A percentile compares a stretch with the other conserved stretches of the same genome.
These are phyloP conservation scores for Phaseolus coccineus DNA, from an alignment of 331 rosid species.

Conservation along the genomic window DNA sequence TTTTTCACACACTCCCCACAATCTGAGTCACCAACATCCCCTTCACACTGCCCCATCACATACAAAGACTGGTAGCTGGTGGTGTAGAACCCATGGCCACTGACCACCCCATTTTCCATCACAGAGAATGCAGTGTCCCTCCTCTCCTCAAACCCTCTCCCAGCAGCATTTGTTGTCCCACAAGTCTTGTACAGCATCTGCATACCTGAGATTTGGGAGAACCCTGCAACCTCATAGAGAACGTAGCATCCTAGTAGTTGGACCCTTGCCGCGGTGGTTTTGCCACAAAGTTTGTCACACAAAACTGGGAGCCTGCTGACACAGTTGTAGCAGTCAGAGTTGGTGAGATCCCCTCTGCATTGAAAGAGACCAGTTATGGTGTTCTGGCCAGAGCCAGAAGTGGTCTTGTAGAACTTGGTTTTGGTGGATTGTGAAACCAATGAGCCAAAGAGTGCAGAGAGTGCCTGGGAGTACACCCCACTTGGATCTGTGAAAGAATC, in stretches of 20 bases:
- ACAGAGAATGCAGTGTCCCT: constrained; percentile 79
- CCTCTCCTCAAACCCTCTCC: constrained; percentile 81
- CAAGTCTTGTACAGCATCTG: constrained; percentile 81
- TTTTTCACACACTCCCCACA: constrained; percentile 83
- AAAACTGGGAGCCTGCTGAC: constrained; percentile 77
- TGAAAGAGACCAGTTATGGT: constrained; percentile 80
- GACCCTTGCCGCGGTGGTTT: constrained; percentile 77
- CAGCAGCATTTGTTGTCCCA: constrained; percentile 69
- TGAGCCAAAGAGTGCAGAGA: constrained; percentile 80
- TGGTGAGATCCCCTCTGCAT: constrained; percentile 87
- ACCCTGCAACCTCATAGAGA: constrained; percentile 79
- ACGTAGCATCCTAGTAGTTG: constrained; percentile 83
- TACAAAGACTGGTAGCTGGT: constrained; percentile 73
- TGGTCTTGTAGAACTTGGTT: constrained; percentile 74
- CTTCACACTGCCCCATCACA: constrained; percentile 93
- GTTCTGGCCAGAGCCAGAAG: constrained; percentile 67
- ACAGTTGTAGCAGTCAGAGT: constrained; percentile 77
- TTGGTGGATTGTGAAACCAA: constrained; percentile 80
- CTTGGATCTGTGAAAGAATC: constrained; percentile 80
- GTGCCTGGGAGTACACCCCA: constrained; percentile 84
- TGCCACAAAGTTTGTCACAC: constrained; percentile 73
- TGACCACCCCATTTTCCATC: constrained; percentile 79
- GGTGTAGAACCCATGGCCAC: constrained; percentile 85
- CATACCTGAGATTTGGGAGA: constrained; percentile 85
- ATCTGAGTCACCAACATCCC: constrained; percentile 87